Conservation (phyloP, 1,284 basidiomycete species). For the Peniophora sp. region DNA sequence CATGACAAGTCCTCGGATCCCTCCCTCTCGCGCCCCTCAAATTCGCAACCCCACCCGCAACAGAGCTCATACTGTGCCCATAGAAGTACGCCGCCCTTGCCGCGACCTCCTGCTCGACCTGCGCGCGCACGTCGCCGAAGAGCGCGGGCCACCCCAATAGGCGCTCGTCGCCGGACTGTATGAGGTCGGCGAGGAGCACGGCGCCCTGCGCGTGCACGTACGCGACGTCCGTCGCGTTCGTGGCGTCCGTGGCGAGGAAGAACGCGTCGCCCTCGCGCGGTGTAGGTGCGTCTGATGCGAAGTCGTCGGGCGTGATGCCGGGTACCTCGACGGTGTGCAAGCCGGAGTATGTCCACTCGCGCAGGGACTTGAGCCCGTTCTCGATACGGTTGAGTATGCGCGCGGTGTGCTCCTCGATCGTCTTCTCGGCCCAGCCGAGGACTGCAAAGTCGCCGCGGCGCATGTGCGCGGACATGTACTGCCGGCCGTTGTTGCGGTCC, state of each 20-base stretch:
- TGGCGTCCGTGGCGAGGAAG: constrained; percentile 1
- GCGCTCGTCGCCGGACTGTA: not conserved
- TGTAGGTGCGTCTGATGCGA: not conserved
- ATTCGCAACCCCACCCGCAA: constrained; percentile 1
- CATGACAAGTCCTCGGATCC: not conserved
- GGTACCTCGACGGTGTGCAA: not conserved
- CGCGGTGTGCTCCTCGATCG: not conserved
- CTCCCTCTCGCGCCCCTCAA: not conserved
- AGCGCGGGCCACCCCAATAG: not conserved
- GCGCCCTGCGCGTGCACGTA: not conserved
- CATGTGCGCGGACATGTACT: not conserved
- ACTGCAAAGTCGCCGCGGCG: not conserved
- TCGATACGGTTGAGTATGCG: not conserved
- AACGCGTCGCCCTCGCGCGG: not conserved
- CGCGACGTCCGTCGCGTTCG: not conserved
- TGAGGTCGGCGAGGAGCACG: not conserved
- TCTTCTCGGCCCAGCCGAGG: not conserved
- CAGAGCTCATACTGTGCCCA: not conserved
- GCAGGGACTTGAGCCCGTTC: not conserved
- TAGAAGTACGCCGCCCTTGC: not conserved
- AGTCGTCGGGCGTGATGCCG: not conserved
- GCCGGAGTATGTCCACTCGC: not conserved
- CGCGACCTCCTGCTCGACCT: constrained; percentile 2
- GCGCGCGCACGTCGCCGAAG: not conserved
- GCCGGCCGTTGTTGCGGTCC: not conserved